Conservation (phyloP, 1,284 basidiomycete species). For the Trichosporon asahii region DNA sequence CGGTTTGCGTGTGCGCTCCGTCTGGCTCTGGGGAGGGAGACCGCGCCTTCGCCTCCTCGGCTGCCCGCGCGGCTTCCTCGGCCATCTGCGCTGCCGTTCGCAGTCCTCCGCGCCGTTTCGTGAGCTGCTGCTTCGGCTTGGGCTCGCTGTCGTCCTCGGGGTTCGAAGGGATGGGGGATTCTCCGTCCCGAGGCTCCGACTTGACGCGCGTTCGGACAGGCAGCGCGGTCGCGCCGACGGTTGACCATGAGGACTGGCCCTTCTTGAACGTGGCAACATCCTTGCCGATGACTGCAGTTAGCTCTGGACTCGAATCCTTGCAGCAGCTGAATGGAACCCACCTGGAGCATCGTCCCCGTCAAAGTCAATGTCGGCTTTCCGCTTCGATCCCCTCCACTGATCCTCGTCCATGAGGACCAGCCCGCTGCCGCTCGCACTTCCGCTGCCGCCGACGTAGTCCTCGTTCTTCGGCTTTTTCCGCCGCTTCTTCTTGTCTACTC, state of each 20-base stretch:
- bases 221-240: slow-evolving; percentile 36
- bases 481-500: slow-evolving; percentile 56
- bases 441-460: slow-evolving; percentile 49
- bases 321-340: too few species aligned
- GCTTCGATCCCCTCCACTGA: slow-evolving; percentile 55
- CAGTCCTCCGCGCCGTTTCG: slow-evolving; percentile 63
- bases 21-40: slow-evolving; percentile 53
- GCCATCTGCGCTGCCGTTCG: slow-evolving; percentile 60
- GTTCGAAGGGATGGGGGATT: slow-evolving; percentile 16
- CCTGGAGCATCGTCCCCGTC: slow-evolving; percentile 52
- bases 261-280: slow-evolving; percentile 43
- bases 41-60: slow-evolving; percentile 48
- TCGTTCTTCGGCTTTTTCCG: slow-evolving; percentile 67
- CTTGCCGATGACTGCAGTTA: slow-evolving; percentile 46
- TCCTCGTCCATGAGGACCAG: slow-evolving; percentile 51
- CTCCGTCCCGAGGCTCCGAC: slow-evolving; percentile 29
- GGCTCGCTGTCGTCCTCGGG: not conserved
- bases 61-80: slow-evolving; percentile 57
- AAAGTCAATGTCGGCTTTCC: slow-evolving; percentile 34
- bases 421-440: slow-evolving; percentile 25
- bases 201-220: slow-evolving; percentile 30
- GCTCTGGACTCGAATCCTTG: too few species aligned
- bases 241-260: slow-evolving; percentile 42
- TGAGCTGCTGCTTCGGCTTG: slow-evolving; percentile 39
- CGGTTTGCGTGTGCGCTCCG: slow-evolving; percentile 65